phyloP scores from a whole-genome alignment of 306 rosid species.

The Gleditsia sinensis region DNA sequence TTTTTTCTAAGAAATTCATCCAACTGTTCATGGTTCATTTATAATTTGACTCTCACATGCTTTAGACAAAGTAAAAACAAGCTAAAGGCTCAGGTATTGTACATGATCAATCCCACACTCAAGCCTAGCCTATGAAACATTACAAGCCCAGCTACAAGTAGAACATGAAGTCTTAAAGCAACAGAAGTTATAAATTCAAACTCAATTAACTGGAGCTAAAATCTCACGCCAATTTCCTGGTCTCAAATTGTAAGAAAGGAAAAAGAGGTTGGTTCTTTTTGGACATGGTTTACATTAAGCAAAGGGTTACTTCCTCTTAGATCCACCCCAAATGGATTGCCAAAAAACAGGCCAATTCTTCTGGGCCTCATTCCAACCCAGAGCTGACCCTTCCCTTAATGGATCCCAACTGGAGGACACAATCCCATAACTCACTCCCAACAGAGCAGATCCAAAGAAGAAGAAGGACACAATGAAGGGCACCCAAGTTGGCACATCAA shows the following conservation, averaged over 20 bases:
- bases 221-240: neutral
- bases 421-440: constrained; percentile 94
- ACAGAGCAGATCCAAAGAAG: constrained; percentile 87
- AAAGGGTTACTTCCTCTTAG: constrained; percentile 31
- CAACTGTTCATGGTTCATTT: no score
- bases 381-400: constrained; percentile 58
- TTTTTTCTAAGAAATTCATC: no score
- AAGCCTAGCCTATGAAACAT: no score
- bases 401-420: constrained; percentile 92
- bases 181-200: no score
- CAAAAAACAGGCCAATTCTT: constrained; percentile 75
- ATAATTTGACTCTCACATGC: no score
- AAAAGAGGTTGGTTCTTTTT: neutral
- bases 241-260: neutral
- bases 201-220: no score
- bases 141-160: no score
- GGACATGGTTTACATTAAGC: neutral
- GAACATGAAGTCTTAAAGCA: no score
- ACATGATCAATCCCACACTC: no score
- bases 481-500: constrained; percentile 95
- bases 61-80: no score
- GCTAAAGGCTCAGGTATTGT: no score
- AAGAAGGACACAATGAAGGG: constrained; percentile 85
- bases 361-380: constrained; percentile 75
- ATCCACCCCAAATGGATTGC: constrained; percentile 56